Base-by-base conservation (phyloP, 2,329 filamentous ascomycete species). In the Aspergillus bombycis region DNA sequence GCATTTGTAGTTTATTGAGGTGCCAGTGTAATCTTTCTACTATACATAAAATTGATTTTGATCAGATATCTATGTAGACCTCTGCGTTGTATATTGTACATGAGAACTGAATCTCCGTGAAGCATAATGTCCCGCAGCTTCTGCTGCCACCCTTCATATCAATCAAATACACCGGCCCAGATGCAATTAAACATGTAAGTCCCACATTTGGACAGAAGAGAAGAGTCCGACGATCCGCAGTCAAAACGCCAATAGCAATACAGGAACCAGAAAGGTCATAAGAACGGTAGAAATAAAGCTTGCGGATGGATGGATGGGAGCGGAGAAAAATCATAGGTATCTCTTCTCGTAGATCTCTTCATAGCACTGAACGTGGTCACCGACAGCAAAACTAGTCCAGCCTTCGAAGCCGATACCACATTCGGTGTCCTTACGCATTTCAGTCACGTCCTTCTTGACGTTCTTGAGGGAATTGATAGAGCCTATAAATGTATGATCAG, bases 351-450 rank as follows among this genome's bases (percentile, higher is more conserved):
- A 80, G 21, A 89, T 85, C 78, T 94, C 91, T 74, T 97, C 92
- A 73, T 94, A 96, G 38, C 89, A 89, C 81, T 98, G 95, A 65
- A 99, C 86, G 76, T 90, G 87, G 79, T 99, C 95, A 32, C 94
- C 95, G 16, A 88, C 83, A 72, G 89, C 77, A 75, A 98, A 91
- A 26, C 88, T 91, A 55, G 90, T 84, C 88, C 93, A 99, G 36
- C 84, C 85, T 3, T 90, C 88, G 72, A 99, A 94, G 58, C 88
- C 89, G 69, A 99, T 89, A 68, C 95, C 95, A 72, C 95, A 99
- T 79, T 99, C 95, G n/a, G 86, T 88, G 63, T 93, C 94, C 80
- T 96, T 98, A 72, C 88, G 89, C 88, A 96, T 95, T 74, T 97
- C 92, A 53, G 83, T 82, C 34, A 95, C 91, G 68, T 97, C 92